These are phyloP conservation scores for Globisporangium nodosum DNA, from an alignment of 352 stramenopile genomes.

Conservation along the genomic window DNA sequence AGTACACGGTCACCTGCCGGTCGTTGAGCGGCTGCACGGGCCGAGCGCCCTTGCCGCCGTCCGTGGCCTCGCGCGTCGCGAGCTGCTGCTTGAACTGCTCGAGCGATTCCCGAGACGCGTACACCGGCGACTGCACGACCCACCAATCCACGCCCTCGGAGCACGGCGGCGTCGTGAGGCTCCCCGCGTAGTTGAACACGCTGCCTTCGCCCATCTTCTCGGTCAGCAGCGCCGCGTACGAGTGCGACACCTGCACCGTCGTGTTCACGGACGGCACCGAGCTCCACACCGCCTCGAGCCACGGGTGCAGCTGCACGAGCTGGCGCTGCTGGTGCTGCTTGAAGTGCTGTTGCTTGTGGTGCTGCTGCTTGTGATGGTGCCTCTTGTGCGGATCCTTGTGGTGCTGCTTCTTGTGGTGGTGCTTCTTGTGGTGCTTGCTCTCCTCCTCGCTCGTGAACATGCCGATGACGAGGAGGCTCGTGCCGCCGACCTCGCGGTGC, in stretches of 20 bases:
- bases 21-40: conserved; percentile 16
- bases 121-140: conserved; percentile 28
- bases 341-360: not conserved
- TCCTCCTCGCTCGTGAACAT: conserved; percentile 16
- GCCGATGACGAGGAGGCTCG: conserved; percentile 20
- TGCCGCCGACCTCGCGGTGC: conserved; percentile 23
- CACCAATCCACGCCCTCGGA: conserved; percentile 59
- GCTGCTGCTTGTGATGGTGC: not conserved
- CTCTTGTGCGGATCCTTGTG: not conserved
- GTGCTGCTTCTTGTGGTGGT: not conserved
- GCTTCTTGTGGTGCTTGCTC: not conserved
- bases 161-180: conserved; percentile 50
- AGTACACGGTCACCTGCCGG: conserved; percentile 7
- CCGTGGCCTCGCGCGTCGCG: conserved; percentile 11
- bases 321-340: not conserved
- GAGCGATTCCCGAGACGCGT: conserved; percentile 2
- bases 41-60: conserved; percentile 7
- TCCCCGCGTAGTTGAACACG: conserved; percentile 72
- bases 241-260: conserved; percentile 13
- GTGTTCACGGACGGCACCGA: conserved; percentile 8
- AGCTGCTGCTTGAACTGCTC: conserved; percentile 15
- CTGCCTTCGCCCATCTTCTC: conserved; percentile 11
- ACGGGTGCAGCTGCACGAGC: conserved; percentile 4
- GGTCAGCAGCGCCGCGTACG: conserved; percentile 9
- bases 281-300: conserved; percentile 15